Conservation (phyloP, 2,329 filamentous ascomycete genomes). For the Fusarium brachygibbosum region DNA sequence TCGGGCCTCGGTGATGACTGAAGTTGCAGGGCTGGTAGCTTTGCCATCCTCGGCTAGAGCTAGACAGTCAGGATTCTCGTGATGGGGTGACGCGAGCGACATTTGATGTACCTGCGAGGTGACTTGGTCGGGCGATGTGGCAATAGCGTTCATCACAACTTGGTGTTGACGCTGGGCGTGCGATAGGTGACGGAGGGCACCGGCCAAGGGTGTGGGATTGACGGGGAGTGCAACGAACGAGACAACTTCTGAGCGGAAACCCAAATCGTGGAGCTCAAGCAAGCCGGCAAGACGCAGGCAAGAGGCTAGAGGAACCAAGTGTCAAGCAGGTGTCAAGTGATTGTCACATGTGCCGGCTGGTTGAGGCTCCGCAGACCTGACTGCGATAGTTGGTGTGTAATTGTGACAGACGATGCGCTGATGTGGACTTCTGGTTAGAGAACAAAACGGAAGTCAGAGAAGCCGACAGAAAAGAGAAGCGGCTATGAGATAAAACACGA, state of each 20-base stretch:
- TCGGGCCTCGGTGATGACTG: slow-evolving; percentile 51
- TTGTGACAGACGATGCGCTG: slow-evolving; percentile 27
- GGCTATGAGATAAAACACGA: slow-evolving; percentile 30
- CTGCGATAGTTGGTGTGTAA: slow-evolving; percentile 28
- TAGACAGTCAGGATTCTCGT: slow-evolving; percentile 32
- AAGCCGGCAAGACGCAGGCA: slow-evolving; percentile 20
- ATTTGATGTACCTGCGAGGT: slow-evolving; percentile 54
- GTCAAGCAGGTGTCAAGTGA: slow-evolving; percentile 33
- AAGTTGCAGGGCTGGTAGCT: slow-evolving; percentile 41
- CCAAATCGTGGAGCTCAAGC: slow-evolving; percentile 21
- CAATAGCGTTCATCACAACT: slow-evolving; percentile 45
- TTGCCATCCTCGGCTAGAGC: slow-evolving; percentile 25
- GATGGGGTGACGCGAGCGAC: slow-evolving; percentile 44
- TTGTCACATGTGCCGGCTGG: slow-evolving; percentile 39
- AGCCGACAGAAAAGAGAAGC: slow-evolving; percentile 20
- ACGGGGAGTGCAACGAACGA: slow-evolving; percentile 33
- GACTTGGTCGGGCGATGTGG: slow-evolving; percentile 52
- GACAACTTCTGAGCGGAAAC: slow-evolving; percentile 9
- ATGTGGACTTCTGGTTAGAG: slow-evolving; percentile 25
- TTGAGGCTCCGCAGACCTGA: slow-evolving; percentile 37
- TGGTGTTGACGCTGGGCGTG: slow-evolving; percentile 32
- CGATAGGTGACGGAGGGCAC: slow-evolving; percentile 35
- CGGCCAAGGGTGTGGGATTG: slow-evolving; percentile 31
- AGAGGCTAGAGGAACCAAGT: slow-evolving; percentile 29
- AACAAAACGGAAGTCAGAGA: slow-evolving; percentile 15